Base-by-base conservation (phyloP, 371 early-diverging fungal species). In the Mucor lusitanicus region DNA sequence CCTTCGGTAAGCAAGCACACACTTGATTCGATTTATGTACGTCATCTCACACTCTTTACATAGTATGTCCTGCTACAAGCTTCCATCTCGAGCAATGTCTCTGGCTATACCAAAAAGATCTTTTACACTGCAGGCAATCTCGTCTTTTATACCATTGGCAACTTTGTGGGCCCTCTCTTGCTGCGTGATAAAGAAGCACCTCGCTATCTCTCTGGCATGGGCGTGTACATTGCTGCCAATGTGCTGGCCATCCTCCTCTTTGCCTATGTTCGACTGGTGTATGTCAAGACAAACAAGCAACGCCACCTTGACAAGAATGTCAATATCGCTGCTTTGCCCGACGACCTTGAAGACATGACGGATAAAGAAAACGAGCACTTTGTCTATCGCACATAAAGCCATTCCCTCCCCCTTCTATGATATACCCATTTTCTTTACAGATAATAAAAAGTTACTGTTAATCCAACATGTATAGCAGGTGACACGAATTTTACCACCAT, bases 191-290 rank as follows among this genome's bases (percentile, higher is more conserved):
- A 65, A 5, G 66, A 73, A 19, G 69, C 70, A 0, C 78, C 76
- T 25, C 66, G 70, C 17, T 80, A 77, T 37, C 50, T 76, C 2
- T 70, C 72, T 27, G 78, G 77, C 40, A 78, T 78, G 75, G 55
- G 55, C 44, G 64, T 55, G 15, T 80, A 70, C 62, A 60, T 75
- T 28, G 71, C 53, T n/a, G 80, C 74, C 12, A 76, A 76, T 61
- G 46, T 69, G 0, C 11, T 80, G 1, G 53, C 53, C 6, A 32
- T 73, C 40, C 1, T 71, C 12, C 46, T 77, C 9, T 70, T 75
- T 21, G 32, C 70, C 12, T 61, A 65, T 39, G 27, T 69, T 7
- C 68, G 77, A n/a, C 57, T 30, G n/a, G 46, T 19, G 0, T 67
- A 70, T 33, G 68, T 40, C 7, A 25, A 28, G 19, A 50, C 35